These are phyloP conservation scores for Penicillium goetzii DNA, from an alignment of 495 filamentous ascomycete species.

Conservation along the genomic window DNA sequence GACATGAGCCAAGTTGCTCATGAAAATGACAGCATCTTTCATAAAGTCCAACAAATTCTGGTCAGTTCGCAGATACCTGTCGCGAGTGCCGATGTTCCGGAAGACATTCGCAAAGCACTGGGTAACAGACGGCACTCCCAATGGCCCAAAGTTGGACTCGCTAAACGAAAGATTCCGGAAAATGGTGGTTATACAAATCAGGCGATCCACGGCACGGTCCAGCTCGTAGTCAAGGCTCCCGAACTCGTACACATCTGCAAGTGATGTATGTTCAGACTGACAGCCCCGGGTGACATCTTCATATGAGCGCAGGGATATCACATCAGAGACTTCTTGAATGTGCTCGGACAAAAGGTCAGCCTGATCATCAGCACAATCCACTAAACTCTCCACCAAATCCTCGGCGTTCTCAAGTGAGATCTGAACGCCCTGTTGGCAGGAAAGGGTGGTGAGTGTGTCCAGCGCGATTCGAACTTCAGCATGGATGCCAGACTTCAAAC, in stretches of 20 bases:
- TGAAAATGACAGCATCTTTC: slow-evolving; percentile 88
- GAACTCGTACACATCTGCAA: slow-evolving; percentile 72
- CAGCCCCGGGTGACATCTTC: slow-evolving; percentile 84
- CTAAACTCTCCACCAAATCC: slow-evolving; percentile 81
- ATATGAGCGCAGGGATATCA: slow-evolving; percentile 77
- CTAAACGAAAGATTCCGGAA: slow-evolving; percentile 89
- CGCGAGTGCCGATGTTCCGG: slow-evolving; percentile 85
- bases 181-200: slow-evolving; percentile 91
- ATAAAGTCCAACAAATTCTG: slow-evolving; percentile 89
- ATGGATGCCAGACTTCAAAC: slow-evolving; percentile 88
- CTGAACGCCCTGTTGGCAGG: slow-evolving; percentile 61
- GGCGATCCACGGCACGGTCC: slow-evolving; percentile 80
- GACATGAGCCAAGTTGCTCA: slow-evolving; percentile 82
- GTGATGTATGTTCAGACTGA: slow-evolving; percentile 65
- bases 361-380: slow-evolving; percentile 91
- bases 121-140: slow-evolving; percentile 75
- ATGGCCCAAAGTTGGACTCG: slow-evolving; percentile 69
- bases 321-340: slow-evolving; percentile 80
- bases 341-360: slow-evolving; percentile 77
- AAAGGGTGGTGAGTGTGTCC: slow-evolving; percentile 77
- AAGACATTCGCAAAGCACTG: slow-evolving; percentile 81
- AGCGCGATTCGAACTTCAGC: slow-evolving; percentile 85
- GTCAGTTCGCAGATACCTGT: slow-evolving; percentile 78
- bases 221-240: slow-evolving; percentile 81
- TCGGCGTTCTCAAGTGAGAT: slow-evolving; percentile 77